phyloP scores from a whole-genome alignment of 2,329 filamentous ascomycete species.

The Aureobasidium zeae region DNA sequence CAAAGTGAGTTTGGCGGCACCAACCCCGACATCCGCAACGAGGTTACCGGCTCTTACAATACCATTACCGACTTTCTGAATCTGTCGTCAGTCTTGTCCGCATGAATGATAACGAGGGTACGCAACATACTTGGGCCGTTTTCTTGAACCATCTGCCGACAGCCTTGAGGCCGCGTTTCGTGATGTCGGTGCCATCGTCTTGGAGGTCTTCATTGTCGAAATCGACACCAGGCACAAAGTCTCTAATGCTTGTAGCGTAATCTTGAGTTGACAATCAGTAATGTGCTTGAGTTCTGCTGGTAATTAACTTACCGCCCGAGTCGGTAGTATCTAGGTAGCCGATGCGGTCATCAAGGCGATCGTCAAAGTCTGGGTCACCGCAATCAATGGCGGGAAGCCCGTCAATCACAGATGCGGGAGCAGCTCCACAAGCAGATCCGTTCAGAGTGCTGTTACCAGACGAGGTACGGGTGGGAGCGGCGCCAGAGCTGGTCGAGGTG shows the following conservation, averaged over 20 bases:
- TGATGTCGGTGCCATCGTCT: not conserved
- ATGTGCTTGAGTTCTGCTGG: too few relatives aligned
- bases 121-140: too few relatives aligned
- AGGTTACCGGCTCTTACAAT: not conserved
- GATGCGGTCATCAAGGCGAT: slow-evolving; percentile 2
- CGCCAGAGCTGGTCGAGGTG: not conserved
- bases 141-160: too few relatives aligned
- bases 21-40: not conserved
- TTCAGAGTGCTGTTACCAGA: not conserved
- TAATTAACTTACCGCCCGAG: too few relatives aligned
- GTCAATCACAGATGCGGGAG: slow-evolving; percentile 1
- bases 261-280: too few relatives aligned
- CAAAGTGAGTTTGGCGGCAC: not conserved
- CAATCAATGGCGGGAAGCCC: not conserved
- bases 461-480: not conserved
- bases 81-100: not conserved
- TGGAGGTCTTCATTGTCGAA: not conserved
- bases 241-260: not conserved
- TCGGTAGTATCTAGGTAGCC: slow-evolving; percentile 3
- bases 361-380: slow-evolving; percentile 3
- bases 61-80: not conserved
- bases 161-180: not conserved
- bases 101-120: too few relatives aligned
- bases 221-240: not conserved
- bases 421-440: slow-evolving; percentile 2